phyloP scores from a whole-genome alignment of 176 grass and related monocot species.

The Raddia distichophylla region DNA sequence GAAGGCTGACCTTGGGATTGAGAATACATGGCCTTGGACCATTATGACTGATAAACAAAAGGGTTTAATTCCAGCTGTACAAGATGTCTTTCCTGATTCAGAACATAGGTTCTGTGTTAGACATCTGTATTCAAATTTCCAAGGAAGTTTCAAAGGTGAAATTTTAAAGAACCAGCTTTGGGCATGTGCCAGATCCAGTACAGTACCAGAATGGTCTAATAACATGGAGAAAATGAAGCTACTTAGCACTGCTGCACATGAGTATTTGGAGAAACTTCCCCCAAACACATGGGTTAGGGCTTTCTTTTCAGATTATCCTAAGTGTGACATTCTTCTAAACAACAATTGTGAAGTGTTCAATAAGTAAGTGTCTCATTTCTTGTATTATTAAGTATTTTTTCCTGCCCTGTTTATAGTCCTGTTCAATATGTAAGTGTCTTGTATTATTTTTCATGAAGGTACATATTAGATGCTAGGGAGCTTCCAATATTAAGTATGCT shows the following conservation, averaged over 20 bases:
- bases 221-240: background rate
- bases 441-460: background rate
- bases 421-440: no score
- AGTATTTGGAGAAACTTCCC: background rate
- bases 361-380: background rate
- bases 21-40: background rate
- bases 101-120: slow-evolving; percentile 12
- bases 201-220: background rate
- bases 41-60: background rate
- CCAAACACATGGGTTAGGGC: background rate
- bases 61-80: background rate
- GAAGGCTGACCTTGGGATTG: no score
- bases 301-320: background rate
- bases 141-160: background rate
- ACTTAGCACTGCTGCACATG: background rate
- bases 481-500: background rate
- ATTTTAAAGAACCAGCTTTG: background rate
- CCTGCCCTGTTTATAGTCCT: background rate
- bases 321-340: background rate
- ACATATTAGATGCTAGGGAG: background rate
- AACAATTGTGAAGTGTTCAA: background rate
- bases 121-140: background rate
- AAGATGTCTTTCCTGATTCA: background rate
- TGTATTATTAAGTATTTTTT: background rate
- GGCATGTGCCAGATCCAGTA: background rate